Base-by-base conservation (phyloP, 2,329 filamentous ascomycete species). In the Aspergillus proliferans region DNA sequence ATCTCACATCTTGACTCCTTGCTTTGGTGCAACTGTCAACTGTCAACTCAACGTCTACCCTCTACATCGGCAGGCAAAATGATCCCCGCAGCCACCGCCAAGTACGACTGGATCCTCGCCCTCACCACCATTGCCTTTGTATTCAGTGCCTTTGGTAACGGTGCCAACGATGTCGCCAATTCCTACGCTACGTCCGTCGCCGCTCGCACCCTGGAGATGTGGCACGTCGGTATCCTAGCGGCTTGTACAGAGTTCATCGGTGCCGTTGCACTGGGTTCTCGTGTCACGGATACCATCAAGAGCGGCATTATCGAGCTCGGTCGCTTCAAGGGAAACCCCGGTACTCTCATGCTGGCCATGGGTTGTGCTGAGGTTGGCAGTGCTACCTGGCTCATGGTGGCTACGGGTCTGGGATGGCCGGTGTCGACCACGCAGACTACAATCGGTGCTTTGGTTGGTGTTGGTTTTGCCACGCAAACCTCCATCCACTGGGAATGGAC, bases 101-200 rank as follows among this genome's bases (percentile, higher is more conserved):
- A 58, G 45, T 64, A 64, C 49, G 58, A 63, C 48, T 64, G 61
- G 60, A 64, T 64, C 36, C 49, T 64, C 19, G 61, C 61, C 43
- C 40, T 64, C 19, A 63, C 58, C 33, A 53, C 58, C 26, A 61
- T 64, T 22, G 59, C 61, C 40, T 63, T 64, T 40, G 51, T 63
- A 30, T 57, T 62, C 51, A 62, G 60, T 45, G 52, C 54, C 18
- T 62, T 61, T 39, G 61, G 61, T 21, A 64, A 64, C 42, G 61
- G 61, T 18, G 61, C 61, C 42, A 64, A 64, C 51, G 76, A 79
- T 76, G 76, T 78, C 51, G 76, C 76, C 63, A 80, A 79, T 60
- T 71, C 76, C 0, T 80, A 77, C 63, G 77, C 77, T 26, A 77
- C 75, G 18, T 74, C 70, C 3, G 75, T 80, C 30, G 76, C 76